A percentile compares a stretch with the other conserved stretches of the same genome.
phyloP scores from a whole-genome alignment of 371 early-diverging fungal species.

The Funneliformis caledonium region DNA sequence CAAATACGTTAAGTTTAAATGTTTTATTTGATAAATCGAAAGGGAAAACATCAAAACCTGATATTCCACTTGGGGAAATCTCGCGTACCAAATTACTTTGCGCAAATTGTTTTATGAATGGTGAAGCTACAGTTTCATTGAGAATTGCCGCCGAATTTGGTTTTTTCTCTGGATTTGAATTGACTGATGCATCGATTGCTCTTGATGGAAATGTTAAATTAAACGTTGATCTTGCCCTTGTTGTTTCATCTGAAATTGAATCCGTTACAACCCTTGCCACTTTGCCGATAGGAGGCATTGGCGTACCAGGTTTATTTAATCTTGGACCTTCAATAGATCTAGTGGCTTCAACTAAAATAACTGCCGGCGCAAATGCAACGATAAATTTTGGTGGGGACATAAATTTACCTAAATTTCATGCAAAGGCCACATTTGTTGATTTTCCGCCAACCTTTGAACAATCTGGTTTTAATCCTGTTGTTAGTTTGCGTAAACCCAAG shows the following conservation, averaged over 20 bases:
- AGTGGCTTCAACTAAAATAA: neutral
- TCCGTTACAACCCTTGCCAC: neutral
- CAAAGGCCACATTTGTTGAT: neutral
- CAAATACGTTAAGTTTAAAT: neutral
- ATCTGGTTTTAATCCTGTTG: neutral
- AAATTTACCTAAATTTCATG: neutral
- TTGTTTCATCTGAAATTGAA: neutral
- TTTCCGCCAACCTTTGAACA: neutral
- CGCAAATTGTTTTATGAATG: slow-evolving; percentile 13
- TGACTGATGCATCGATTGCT: neutral
- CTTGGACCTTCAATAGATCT: slow-evolving; percentile 17
- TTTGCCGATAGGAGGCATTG: neutral
- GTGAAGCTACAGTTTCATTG: neutral
- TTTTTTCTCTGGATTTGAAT: neutral
- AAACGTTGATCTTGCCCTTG: neutral
- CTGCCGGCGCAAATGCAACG: neutral
- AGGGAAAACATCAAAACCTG: neutral
- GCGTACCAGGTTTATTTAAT: neutral
- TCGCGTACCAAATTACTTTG: neutral
- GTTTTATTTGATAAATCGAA: slow-evolving; percentile 10
- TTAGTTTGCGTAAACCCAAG: neutral
- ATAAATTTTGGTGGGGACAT: slow-evolving; percentile 10
- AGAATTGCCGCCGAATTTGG: neutral
- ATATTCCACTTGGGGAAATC: neutral
- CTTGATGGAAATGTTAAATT: slow-evolving; percentile 1